Percentiles rank a stretch among this genome's conserved stretches.
phyloP scores from a whole-genome alignment of 192 early-diverging fungal species.

The Haplosporangium gracile region DNA sequence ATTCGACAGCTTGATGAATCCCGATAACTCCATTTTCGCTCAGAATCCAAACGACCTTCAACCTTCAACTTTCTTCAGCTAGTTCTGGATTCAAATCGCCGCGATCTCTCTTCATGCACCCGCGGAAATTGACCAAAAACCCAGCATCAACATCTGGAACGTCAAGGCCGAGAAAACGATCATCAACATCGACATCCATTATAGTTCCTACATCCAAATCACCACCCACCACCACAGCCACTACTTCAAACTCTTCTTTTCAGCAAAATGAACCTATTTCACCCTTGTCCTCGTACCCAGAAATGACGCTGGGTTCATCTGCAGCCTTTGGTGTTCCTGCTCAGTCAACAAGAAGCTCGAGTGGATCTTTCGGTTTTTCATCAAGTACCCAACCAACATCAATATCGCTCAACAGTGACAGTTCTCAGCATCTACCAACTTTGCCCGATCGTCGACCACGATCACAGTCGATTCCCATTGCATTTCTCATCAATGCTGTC shows the following conservation, averaged over 20 bases:
- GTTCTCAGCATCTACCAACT: background rate
- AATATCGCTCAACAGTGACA: background rate
- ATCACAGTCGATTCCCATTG: constrained; percentile 26
- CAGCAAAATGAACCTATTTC: background rate
- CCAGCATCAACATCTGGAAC: background rate
- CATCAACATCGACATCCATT: background rate
- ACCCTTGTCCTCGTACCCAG: background rate
- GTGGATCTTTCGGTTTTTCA: background rate
- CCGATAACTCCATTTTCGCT: background rate
- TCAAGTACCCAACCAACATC: background rate
- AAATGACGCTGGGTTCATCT: background rate
- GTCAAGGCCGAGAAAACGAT: background rate
- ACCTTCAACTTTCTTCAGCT: background rate
- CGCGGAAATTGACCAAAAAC: background rate
- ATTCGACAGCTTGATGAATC: background rate
- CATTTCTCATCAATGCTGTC: constrained; percentile 24
- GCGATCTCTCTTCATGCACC: background rate
- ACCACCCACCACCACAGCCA: background rate
- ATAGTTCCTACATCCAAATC: background rate
- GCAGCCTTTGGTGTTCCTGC: background rate
- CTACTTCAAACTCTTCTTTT: background rate
- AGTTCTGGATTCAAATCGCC: background rate
- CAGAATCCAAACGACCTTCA: background rate
- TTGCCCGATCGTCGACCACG: background rate
- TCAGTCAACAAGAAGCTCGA: background rate